A percentile compares a stretch with the other conserved stretches of the same genome.
Evolutionary conservation across 495 filamentous ascomycete genomes (phyloP).

Genomic region (Aspergillus sparsus): DNA sequence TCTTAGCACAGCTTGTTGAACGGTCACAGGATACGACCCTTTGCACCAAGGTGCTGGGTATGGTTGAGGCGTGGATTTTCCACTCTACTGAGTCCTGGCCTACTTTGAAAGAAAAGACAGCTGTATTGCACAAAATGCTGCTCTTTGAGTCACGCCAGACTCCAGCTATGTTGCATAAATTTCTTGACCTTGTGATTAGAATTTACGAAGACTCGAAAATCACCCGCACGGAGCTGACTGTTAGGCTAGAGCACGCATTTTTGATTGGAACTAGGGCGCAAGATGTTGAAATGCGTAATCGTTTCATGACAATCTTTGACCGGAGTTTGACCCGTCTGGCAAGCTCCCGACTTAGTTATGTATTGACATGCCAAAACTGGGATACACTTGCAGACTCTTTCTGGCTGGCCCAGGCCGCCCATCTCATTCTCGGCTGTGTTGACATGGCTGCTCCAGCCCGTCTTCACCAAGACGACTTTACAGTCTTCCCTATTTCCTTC

Average conservation of each 20-base stretch:
- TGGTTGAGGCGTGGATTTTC: constrained; percentile 97
- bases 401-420: constrained; percentile 92
- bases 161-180: constrained; percentile 80
- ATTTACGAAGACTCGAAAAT: constrained; percentile 98
- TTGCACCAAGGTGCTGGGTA: constrained; percentile 86
- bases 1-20: constrained; percentile 90
- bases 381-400: constrained; percentile 91
- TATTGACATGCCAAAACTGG: constrained; percentile 94
- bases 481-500: constrained; percentile 65
- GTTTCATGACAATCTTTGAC: constrained; percentile 94
- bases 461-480: constrained; percentile 82
- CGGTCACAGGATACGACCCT: constrained; percentile 82
- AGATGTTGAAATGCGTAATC: constrained; percentile 95
- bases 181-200: constrained; percentile 91
- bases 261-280: constrained; percentile 91
- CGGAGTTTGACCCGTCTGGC: constrained; percentile 83
- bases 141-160: constrained; percentile 85
- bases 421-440: constrained; percentile 84
- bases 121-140: constrained; percentile 95
- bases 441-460: constrained; percentile 77
- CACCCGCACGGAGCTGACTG: constrained; percentile 90
- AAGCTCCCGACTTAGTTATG: constrained; percentile 81
- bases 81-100: constrained; percentile 89
- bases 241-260: constrained; percentile 96
- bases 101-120: constrained; percentile 96